These are phyloP conservation scores for Gyromitra esculenta DNA, from an alignment of 2,329 filamentous ascomycete species.

Conservation along the genomic window DNA sequence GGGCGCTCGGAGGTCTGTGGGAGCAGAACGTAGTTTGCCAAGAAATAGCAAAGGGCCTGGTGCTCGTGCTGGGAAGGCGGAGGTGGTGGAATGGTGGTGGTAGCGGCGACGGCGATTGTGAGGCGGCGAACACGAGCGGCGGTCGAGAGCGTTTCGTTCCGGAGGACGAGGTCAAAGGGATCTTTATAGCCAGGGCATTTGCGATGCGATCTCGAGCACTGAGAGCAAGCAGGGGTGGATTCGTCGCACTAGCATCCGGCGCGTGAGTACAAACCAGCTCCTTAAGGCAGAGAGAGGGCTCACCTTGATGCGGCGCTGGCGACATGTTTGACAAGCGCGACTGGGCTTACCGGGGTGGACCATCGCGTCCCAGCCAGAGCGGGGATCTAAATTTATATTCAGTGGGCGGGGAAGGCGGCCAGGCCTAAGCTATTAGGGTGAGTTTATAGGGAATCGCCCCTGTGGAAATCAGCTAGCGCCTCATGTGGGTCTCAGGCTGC, in stretches of 20 bases:
- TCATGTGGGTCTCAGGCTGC: too few species aligned
- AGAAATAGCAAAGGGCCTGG: not conserved
- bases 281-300: not conserved
- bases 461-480: too few species aligned
- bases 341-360: not conserved
- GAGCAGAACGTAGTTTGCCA: not conserved
- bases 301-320: conserved; percentile 5
- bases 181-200: not conserved
- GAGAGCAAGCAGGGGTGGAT: conserved; percentile 1
- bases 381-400: too few species aligned
- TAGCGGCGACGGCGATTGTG: not conserved
- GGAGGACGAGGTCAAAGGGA: conserved; percentile 5
- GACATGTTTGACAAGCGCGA: not conserved
- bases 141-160: not conserved
- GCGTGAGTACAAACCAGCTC: not conserved
- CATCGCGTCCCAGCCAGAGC: not conserved
- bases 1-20: not conserved
- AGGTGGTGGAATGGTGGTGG: not conserved
- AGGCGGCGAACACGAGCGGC: not conserved
- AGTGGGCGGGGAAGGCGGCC: too few species aligned
- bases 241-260: not conserved
- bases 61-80: not conserved
- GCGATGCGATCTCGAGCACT: not conserved
- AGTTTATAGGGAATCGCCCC: too few species aligned
- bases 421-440: too few species aligned